These are phyloP conservation scores for Jackrogersella minutella DNA, from an alignment of 495 filamentous ascomycete species.

Conservation along the genomic window DNA sequence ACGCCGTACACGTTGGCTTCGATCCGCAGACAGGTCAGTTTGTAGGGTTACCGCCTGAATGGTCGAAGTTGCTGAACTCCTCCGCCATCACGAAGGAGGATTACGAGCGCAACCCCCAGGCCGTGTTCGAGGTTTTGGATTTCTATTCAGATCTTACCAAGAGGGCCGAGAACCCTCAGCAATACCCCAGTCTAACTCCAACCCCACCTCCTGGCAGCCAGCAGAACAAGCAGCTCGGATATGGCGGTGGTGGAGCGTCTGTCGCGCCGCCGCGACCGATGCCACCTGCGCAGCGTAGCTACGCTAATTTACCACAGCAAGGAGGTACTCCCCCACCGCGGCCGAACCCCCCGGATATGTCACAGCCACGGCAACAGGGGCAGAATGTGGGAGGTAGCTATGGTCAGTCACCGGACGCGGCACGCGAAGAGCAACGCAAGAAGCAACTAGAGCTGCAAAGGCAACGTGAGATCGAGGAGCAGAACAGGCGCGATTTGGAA, in stretches of 20 bases:
- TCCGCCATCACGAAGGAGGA: slow-evolving; percentile 98
- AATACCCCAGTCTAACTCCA: slow-evolving; percentile 74
- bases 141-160: slow-evolving; percentile 97
- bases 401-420: slow-evolving; percentile 63
- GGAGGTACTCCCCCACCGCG: slow-evolving; percentile 44
- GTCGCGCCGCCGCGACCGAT: slow-evolving; percentile 83
- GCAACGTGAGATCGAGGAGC: slow-evolving; percentile 72
- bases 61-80: slow-evolving; percentile 92
- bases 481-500: slow-evolving; percentile 75
- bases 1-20: slow-evolving; percentile 96
- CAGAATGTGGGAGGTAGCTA: slow-evolving; percentile 57
- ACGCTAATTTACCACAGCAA: slow-evolving; percentile 48
- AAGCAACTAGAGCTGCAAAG: slow-evolving; percentile 55
- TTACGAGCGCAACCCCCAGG: slow-evolving; percentile 97
- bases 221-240: slow-evolving; percentile 73
- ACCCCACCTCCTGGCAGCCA: slow-evolving; percentile 66
- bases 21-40: slow-evolving; percentile 93
- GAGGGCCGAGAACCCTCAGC: slow-evolving; percentile 79
- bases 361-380: slow-evolving; percentile 57
- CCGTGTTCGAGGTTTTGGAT: slow-evolving; percentile 94
- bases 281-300: slow-evolving; percentile 65
- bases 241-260: slow-evolving; percentile 65
- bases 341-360: slow-evolving; percentile 51
- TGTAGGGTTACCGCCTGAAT: slow-evolving; percentile 90
- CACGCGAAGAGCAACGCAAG: slow-evolving; percentile 60